Percentiles rank a stretch among this genome's conserved stretches.
These are phyloP conservation scores for Punica granatum DNA, from an alignment of 345 rosid genomes.

Conservation along the genomic window DNA sequence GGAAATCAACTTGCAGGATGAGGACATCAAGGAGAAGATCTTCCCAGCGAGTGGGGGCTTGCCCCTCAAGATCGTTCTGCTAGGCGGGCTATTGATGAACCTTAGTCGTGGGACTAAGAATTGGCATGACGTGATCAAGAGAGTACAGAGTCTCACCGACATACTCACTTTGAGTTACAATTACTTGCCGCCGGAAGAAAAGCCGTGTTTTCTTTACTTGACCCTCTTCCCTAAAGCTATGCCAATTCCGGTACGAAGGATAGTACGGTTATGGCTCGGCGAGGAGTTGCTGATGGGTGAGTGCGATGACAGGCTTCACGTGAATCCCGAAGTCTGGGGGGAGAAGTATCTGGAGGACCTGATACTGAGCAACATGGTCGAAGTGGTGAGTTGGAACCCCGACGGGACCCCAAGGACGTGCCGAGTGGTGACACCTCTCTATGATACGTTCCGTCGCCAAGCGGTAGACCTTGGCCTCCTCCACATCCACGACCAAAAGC, in stretches of 20 bases:
- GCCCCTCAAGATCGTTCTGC: not conserved
- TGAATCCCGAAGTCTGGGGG: constrained; percentile 9
- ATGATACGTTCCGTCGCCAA: constrained; percentile 9
- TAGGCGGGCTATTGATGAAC: not conserved
- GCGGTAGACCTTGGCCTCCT: constrained; percentile 9
- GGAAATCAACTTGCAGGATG: not conserved
- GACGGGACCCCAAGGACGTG: constrained; percentile 17
- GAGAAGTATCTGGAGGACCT: constrained; percentile 14
- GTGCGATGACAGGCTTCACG: too few relatives aligned
- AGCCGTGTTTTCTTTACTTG: constrained; percentile 17
- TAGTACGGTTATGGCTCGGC: constrained; percentile 19
- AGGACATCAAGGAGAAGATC: not conserved
- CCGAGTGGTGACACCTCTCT: constrained; percentile 10
- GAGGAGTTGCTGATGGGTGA: constrained; percentile 15
- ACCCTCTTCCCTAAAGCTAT: constrained; percentile 12
- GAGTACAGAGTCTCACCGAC: not conserved
- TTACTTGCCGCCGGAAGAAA: constrained; percentile 10
- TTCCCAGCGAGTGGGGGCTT: not conserved
- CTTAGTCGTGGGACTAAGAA: not conserved
- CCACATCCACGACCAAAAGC: not conserved
- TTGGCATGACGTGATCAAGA: not conserved
- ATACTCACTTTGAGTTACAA: not conserved
- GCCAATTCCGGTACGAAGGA: constrained; percentile 14
- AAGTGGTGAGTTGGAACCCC: constrained; percentile 13
- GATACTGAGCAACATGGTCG: constrained; percentile 8